A percentile compares a stretch with the other conserved stretches of the same genome.
phyloP scores from a whole-genome alignment of 371 early-diverging fungal species.

The Mucor lusitanicus region DNA sequence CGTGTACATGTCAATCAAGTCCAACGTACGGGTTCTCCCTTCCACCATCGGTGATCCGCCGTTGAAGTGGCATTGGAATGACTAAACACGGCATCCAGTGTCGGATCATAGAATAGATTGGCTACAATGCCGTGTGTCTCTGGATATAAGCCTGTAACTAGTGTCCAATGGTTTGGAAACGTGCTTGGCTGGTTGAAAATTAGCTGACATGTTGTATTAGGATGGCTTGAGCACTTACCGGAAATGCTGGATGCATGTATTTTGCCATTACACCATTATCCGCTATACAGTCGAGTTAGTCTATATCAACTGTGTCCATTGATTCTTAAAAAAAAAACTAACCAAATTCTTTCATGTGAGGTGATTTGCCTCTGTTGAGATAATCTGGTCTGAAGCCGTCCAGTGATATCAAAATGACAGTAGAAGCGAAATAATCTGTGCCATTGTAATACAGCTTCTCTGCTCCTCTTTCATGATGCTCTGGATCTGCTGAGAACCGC shows the following conservation, averaged over 20 bases:
- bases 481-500: conserved; percentile 9
- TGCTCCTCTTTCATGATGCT: conserved; percentile 16
- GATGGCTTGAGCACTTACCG: conserved; percentile 36
- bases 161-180: conserved; percentile 94
- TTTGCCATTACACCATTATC: conserved; percentile 56
- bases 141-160: conserved; percentile 92
- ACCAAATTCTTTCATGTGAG: conserved; percentile 66
- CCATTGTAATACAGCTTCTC: conserved; percentile 58
- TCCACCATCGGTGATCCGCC: conserved; percentile 80
- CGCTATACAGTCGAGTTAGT: conserved; percentile 22
- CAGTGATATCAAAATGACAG: conserved; percentile 86
- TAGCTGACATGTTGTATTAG: neutral
- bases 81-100: conserved; percentile 70
- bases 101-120: conserved; percentile 86
- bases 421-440: conserved; percentile 69
- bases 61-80: conserved; percentile 67
- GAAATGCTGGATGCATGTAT: conserved; percentile 77
- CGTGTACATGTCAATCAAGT: neutral
- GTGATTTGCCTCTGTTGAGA: conserved; percentile 73
- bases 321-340: conserved; percentile 3
- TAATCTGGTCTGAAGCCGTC: conserved; percentile 93
- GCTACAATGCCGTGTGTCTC: conserved; percentile 92
- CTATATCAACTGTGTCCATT: neutral
- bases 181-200: conserved; percentile 60
- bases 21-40: conserved; percentile 79